Evolutionary conservation across 140 eudicot genomes (phyloP), one percentile per base, ranked within the genome.

Genomic region (Flaveria floridana): DNA sequence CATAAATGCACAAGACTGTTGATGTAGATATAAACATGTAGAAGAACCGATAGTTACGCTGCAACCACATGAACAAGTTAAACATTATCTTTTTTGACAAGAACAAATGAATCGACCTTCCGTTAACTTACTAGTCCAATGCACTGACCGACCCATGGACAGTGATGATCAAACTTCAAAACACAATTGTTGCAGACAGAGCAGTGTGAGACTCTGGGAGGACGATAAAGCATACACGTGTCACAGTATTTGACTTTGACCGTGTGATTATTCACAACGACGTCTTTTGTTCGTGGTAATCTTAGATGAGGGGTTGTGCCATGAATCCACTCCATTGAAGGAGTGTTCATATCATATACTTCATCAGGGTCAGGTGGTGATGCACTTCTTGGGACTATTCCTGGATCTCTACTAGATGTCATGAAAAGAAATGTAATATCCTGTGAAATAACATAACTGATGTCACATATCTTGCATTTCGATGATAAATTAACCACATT

Each of bases 61-160:
- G 95, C 89, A 85, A 76, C 21, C 59, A 79, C 13, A 69, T 23
- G 57, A 80, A 84, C 3, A 71, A 51, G 39, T 44, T 21, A 16
- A 72, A 9, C 23, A 2, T 69, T 78, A 63, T 21, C 73, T 74
- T 50, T 46, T 68, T 7, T 11, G 34, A 44, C 61, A 52, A 37
- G 15, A 52, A 46, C 65, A 62, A 9, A 19, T 20, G 71, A 74
- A 44, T 2, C 8, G 67, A 53, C 74, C 30, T n/a, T 26, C 20
- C 2, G 2, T 25, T 47, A 63, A 86, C 96, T 87, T 84, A 92
- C 98, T 14, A 86, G 61, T 73, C 98, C 98, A 65, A 92, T 92
- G 84, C 98, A 92, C 61, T 92, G 98, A 68, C 98, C 98, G 39
- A 92, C 92, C 98, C 98, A 92, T 23, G 98, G 98, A 55, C 98